These are phyloP conservation scores for Hypomontagnella monticulosa DNA, from an alignment of 495 filamentous ascomycete species.

Conservation along the genomic window DNA sequence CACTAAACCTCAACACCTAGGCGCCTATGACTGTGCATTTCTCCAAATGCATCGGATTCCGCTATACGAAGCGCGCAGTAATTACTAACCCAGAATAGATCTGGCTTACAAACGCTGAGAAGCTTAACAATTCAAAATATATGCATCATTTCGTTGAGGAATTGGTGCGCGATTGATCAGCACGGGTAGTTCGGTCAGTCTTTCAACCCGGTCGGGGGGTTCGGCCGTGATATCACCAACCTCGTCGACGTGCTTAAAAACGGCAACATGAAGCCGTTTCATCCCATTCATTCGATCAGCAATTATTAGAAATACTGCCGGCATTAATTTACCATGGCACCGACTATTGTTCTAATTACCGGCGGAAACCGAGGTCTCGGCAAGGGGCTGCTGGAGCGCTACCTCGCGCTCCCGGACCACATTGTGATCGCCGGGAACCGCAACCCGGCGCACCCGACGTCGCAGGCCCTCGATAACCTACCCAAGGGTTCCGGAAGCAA, in stretches of 20 bases:
- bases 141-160: too few relatives aligned
- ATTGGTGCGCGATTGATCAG: constrained; percentile 11
- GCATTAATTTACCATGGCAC: constrained; percentile 27
- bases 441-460: constrained; percentile 36
- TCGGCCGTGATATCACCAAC: constrained; percentile 10
- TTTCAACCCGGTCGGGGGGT: neutral
- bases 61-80: too few relatives aligned
- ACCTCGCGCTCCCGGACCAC: constrained; percentile 44
- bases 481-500: constrained; percentile 29
- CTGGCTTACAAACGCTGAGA: too few relatives aligned
- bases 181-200: neutral
- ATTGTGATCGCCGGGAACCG: constrained; percentile 50
- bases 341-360: constrained; percentile 45
- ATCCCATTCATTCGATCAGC: neutral
- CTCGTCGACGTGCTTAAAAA: neutral
- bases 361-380: constrained; percentile 49
- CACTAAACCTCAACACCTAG: too few relatives aligned
- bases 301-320: neutral
- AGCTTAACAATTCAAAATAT: too few relatives aligned
- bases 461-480: constrained; percentile 27
- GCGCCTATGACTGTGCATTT: too few relatives aligned
- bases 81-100: too few relatives aligned
- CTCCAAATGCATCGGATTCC: too few relatives aligned
- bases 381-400: constrained; percentile 38
- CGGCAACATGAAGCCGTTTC: neutral